Base-by-base conservation (phyloP, 1,284 basidiomycete species). In the Microbotryomycetes sp. region DNA sequence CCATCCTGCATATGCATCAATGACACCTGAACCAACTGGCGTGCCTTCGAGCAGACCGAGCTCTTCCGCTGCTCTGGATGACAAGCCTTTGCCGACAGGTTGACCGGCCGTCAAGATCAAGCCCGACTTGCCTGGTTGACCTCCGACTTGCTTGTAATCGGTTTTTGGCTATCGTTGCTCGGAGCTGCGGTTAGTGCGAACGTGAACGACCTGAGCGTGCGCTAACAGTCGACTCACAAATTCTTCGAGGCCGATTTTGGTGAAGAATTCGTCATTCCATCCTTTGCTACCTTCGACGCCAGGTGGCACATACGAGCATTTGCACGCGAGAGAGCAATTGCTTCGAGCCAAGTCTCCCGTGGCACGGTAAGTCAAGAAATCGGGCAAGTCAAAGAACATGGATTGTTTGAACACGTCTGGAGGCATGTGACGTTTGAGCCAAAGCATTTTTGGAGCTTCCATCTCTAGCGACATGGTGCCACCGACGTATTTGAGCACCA, bases 1-100 rank as follows among this genome's bases (percentile, higher is more conserved):
- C 94, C 94, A 98, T n/a, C 94, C 94, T 2, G 94, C 92, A 76
- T 97, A 97, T 82, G 93, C 94, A 72, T 98, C 94, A 71, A 98
- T 97, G 51, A 98, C 83, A 25, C 85, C 93, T 68, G 90, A 93
- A 6, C 93, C 93, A 22, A 97, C 92, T 0, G 92, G 84, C 0
- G 89, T 97, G n/a, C 94, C 92, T 68, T 87, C 85, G 0, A 83
- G 68, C 46, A 98, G 77, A 0, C 94, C 93, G 12, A 97, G 81
- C 71, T 97, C 91, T 49, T 82, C 79, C 0, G 94, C 93, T 1
- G 92, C 88, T 58, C 80, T 74, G 72, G 83, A 83, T 22, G 85
- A 87, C 29, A 98, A 79, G 0, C 94, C 96, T 4, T 81, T 78
- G 0, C 92, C 93, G 1, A 98, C 86, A 1, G 92, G 93, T 73